Conservation (phyloP, 2,329 filamentous ascomycete species). For the Penicillium sp. region DNA sequence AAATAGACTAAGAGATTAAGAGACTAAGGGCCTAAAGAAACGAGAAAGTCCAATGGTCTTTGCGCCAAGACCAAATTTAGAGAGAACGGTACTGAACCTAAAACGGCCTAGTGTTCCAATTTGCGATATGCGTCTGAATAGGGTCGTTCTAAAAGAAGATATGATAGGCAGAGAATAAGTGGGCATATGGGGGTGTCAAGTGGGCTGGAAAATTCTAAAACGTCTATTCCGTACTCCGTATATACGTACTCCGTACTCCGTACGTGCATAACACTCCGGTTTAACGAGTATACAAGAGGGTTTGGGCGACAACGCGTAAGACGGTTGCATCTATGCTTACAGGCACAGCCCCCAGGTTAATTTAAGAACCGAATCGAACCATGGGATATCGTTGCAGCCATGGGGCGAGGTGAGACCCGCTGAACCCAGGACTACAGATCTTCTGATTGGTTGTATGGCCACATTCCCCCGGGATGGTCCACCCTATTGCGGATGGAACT, state of each 20-base stretch:
- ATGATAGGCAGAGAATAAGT: neutral
- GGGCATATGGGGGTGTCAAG: neutral
- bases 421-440: neutral
- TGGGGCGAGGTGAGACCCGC: neutral
- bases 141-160: neutral
- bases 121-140: neutral
- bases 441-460: neutral
- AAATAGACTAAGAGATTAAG: neutral
- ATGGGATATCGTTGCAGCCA: neutral
- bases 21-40: neutral
- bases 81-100: conserved; percentile 1
- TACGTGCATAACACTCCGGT: too few relatives aligned
- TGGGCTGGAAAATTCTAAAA: neutral
- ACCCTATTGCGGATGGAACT: neutral
- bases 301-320: neutral
- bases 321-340: neutral
- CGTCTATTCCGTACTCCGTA: too few relatives aligned
- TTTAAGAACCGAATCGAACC: neutral
- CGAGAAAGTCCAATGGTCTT: neutral
- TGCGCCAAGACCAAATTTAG: conserved; percentile 4
- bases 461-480: conserved; percentile 1
- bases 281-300: too few relatives aligned
- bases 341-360: conserved; percentile 5
- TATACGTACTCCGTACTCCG: too few relatives aligned
- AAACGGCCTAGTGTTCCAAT: conserved; percentile 10